phyloP scores from a whole-genome alignment of 192 early-diverging fungal species.

The Chytriomyces confervae region DNA sequence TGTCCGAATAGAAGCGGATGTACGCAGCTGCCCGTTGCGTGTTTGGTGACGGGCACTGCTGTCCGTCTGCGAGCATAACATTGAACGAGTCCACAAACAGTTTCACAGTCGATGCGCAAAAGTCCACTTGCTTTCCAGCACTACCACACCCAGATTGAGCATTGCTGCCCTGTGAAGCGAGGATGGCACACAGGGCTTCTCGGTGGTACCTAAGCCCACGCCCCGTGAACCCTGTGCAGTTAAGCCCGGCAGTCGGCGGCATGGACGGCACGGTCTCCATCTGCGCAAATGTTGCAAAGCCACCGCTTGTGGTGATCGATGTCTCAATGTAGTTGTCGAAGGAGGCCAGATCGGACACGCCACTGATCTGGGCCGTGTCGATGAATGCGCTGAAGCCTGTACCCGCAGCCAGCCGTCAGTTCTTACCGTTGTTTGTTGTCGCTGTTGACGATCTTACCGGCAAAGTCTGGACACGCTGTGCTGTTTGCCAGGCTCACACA shows the following conservation, averaged over 20 bases:
- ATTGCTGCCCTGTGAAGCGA: not conserved
- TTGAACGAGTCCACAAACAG: slow-evolving; percentile 7
- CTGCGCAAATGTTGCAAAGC: not conserved
- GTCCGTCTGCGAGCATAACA: not conserved
- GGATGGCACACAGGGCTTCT: not conserved
- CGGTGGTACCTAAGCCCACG: not conserved
- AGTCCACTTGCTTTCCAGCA: not conserved
- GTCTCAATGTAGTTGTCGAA: not conserved
- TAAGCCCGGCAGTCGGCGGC: not conserved
- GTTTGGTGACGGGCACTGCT: not conserved
- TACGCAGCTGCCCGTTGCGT: not conserved
- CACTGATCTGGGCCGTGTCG: not conserved
- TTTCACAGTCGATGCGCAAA: slow-evolving; percentile 1
- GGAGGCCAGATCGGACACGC: not conserved
- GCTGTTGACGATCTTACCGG: not conserved
- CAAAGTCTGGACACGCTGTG: slow-evolving; percentile 23
- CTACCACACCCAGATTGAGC: not conserved
- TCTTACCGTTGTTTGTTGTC: not conserved
- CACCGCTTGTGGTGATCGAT: not conserved
- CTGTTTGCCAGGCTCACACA: slow-evolving; percentile 10
- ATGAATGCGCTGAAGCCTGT: slow-evolving; percentile 22
- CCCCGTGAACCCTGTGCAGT: not conserved
- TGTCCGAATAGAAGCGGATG: not conserved
- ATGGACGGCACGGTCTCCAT: not conserved
- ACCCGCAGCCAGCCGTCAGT: not conserved